These are phyloP conservation scores for Fusarium anthophilum DNA, from an alignment of 2,329 filamentous ascomycete species.

Conservation along the genomic window DNA sequence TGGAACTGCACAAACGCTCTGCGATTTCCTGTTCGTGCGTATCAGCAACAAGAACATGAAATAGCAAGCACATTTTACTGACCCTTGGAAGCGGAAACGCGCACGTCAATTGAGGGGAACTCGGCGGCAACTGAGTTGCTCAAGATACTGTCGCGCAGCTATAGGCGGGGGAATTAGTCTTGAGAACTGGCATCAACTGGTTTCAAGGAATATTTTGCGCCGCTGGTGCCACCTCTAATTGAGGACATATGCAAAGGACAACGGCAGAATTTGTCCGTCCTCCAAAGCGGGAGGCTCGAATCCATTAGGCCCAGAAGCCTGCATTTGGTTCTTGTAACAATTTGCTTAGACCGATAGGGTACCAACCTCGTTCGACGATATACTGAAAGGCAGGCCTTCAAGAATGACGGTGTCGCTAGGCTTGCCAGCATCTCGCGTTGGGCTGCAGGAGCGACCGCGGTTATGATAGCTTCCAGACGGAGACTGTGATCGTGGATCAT, in stretches of 20 bases:
- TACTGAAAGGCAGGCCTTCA: conserved; percentile 60
- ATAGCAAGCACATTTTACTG: background rate
- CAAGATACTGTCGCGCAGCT: conserved; percentile 52
- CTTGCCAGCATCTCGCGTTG: conserved; percentile 50
- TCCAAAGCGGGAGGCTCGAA: conserved; percentile 14
- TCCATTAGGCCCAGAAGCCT: conserved; percentile 11
- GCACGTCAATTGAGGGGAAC: conserved; percentile 52
- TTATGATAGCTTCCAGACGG: conserved; percentile 41
- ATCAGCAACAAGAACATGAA: conserved; percentile 19
- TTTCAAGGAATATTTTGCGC: conserved; percentile 15
- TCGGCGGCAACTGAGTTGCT: conserved; percentile 48
- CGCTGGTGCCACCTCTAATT: conserved; percentile 1
- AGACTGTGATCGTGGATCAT: conserved; percentile 38
- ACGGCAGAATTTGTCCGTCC: background rate
- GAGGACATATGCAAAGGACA: conserved; percentile 1
- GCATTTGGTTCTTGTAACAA: conserved; percentile 5
- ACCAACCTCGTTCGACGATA: conserved; percentile 63
- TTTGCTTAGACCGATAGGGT: conserved; percentile 35
- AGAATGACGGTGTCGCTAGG: conserved; percentile 64
- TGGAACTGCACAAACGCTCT: conserved; percentile 56
- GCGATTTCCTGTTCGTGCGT: conserved; percentile 46
- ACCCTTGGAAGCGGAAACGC: conserved; percentile 51
- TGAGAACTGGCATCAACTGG: conserved; percentile 25
- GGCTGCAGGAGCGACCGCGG: conserved; percentile 49
- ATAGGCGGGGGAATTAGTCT: conserved; percentile 39